phyloP scores from a whole-genome alignment of 495 filamentous ascomycete species.

The Choiromyces venosus region DNA sequence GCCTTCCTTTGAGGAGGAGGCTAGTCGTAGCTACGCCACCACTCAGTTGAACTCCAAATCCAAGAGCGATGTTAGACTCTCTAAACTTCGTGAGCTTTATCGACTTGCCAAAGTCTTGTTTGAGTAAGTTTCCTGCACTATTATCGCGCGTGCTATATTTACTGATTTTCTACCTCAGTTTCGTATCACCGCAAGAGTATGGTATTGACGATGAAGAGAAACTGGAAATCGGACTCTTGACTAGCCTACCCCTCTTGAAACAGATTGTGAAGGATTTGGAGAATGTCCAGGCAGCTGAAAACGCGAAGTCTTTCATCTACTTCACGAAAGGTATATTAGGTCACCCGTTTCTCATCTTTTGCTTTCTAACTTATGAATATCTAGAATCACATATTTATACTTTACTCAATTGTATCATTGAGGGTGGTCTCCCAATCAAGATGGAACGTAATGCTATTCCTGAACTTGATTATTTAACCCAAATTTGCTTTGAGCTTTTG shows the following conservation, averaged over 20 bases:
- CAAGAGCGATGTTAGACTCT: constrained; percentile 76
- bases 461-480: constrained; percentile 93
- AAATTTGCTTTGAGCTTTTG: constrained; percentile 96
- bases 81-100: constrained; percentile 86
- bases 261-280: constrained; percentile 97
- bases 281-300: constrained; percentile 86
- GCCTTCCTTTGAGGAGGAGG: constrained; percentile 33
- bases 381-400: constrained; percentile 94
- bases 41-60: constrained; percentile 71
- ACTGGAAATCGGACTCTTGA: constrained; percentile 92
- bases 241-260: constrained; percentile 82
- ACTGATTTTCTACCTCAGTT: constrained; percentile 44
- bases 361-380: constrained; percentile 3
- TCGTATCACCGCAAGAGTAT: constrained; percentile 96
- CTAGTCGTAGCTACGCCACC: constrained; percentile 50
- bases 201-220: constrained; percentile 92
- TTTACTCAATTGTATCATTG: constrained; percentile 92
- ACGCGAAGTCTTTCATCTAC: constrained; percentile 94
- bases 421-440: constrained; percentile 77
- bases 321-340: constrained; percentile 65
- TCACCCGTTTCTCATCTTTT: neutral
- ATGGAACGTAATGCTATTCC: constrained; percentile 86
- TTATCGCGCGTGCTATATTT: constrained; percentile 3
- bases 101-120: constrained; percentile 89
- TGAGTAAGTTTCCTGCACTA: constrained; percentile 48